Percentiles rank a stretch among this genome's conserved stretches.
phyloP scores from a whole-genome alignment of 176 grass and related monocot genomes.

The Carex cristatella region DNA sequence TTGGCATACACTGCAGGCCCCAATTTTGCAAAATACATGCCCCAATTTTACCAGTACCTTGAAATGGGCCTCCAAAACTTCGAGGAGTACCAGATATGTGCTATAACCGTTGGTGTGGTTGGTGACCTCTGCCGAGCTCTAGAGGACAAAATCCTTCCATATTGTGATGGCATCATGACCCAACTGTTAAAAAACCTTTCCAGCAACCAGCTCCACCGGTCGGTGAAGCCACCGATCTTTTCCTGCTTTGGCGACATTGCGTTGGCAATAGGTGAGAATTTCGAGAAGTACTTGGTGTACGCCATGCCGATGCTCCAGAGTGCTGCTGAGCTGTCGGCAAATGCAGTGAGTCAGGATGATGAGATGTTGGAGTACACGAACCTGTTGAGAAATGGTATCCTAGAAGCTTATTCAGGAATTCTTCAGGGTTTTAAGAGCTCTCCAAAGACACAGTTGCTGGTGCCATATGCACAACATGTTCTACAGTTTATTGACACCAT shows the following conservation, averaged over 20 bases:
- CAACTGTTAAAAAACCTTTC: constrained; percentile 77
- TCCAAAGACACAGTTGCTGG: constrained; percentile 55
- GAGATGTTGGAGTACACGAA: constrained; percentile 86
- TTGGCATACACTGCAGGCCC: constrained; percentile 75
- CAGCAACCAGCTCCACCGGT: constrained; percentile 66
- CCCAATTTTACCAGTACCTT: constrained; percentile 76
- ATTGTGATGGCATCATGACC: constrained; percentile 82
- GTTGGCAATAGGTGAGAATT: constrained; percentile 79
- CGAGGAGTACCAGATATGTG: constrained; percentile 87
- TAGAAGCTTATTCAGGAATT: constrained; percentile 93
- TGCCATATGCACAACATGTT: constrained; percentile 66
- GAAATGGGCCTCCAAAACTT: constrained; percentile 94
- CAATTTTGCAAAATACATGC: constrained; percentile 80
- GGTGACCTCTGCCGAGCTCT: constrained; percentile 77
- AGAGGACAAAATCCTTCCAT: constrained; percentile 79
- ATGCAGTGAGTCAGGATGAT: constrained; percentile 51
- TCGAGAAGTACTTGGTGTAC: constrained; percentile 86
- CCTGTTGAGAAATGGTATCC: constrained; percentile 69
- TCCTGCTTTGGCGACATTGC: constrained; percentile 88
- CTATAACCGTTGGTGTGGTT: constrained; percentile 79
- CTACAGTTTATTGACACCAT: constrained; percentile 69
- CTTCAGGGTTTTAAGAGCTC: constrained; percentile 89
- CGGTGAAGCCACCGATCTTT: constrained; percentile 78
- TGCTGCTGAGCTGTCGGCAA: constrained; percentile 66
- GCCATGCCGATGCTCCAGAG: constrained; percentile 92